A percentile compares a stretch with the other conserved stretches of the same genome.
Evolutionary conservation across 23 red algal species (phyloP).

Genomic region (Gracilariopsis chorda): DNA sequence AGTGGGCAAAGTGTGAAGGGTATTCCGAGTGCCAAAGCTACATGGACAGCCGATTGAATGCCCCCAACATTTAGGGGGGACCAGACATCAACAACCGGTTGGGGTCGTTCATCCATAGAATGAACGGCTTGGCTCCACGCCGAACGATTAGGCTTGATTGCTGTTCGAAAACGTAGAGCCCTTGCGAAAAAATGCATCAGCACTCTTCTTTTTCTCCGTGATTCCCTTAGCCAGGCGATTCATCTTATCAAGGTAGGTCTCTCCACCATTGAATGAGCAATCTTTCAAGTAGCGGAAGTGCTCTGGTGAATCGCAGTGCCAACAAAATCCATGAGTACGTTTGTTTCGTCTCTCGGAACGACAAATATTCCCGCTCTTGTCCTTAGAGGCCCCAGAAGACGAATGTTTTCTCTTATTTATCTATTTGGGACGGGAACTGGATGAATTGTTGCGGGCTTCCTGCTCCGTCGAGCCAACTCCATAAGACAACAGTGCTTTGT

Average conservation of each 20-base stretch:
- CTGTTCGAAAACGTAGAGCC: not conserved
- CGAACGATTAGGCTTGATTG: not conserved
- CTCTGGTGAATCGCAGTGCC: not conserved
- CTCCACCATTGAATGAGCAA: not conserved
- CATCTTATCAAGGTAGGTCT: not conserved
- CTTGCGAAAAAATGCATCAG: not conserved
- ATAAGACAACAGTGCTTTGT: not conserved
- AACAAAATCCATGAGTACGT: not conserved
- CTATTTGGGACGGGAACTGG: not conserved
- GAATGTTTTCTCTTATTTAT: not conserved
- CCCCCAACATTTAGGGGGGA: not conserved
- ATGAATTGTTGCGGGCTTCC: not conserved
- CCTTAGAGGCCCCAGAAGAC: too few relatives aligned
- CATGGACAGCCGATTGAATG: not conserved
- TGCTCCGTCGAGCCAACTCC: not conserved
- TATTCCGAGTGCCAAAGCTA: not conserved
- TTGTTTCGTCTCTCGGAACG: not conserved
- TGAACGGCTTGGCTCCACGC: too few relatives aligned
- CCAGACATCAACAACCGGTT: not conserved
- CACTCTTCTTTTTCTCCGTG: not conserved
- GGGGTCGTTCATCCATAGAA: not conserved
- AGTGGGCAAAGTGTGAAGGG: not conserved
- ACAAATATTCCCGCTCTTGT: not conserved
- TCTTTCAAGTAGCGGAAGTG: not conserved
- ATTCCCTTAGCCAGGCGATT: not conserved